These are phyloP conservation scores for Aspergillus bombycis DNA, from an alignment of 2,329 filamentous ascomycete species.

Conservation along the genomic window DNA sequence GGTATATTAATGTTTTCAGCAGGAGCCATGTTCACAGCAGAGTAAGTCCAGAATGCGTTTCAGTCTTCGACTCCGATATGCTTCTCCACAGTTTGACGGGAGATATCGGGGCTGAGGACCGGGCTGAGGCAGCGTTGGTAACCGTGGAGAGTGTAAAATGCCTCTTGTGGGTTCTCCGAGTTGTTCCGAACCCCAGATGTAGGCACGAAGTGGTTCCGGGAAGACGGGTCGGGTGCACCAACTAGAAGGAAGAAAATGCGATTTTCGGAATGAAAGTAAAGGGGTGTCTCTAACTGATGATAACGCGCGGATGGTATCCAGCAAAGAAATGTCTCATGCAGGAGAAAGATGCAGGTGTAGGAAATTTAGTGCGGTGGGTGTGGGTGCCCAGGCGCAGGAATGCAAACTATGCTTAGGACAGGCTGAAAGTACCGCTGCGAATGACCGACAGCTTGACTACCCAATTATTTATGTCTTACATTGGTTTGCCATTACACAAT, in stretches of 20 bases:
- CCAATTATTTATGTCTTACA: conserved; percentile 7
- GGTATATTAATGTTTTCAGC: conserved; percentile 49
- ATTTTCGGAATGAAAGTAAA: conserved; percentile 18
- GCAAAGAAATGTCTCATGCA: conserved; percentile 24
- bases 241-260: conserved; percentile 20
- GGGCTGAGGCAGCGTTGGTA: conserved; percentile 24
- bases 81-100: conserved; percentile 46
- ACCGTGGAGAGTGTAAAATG: conserved; percentile 28
- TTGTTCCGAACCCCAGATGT: conserved; percentile 37
- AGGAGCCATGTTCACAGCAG: conserved; percentile 33
- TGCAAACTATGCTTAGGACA: not conserved
- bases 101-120: conserved; percentile 39
- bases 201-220: conserved; percentile 32
- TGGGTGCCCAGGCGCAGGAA: conserved; percentile 1
- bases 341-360: conserved; percentile 4
- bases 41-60: conserved; percentile 13
- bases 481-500: conserved; percentile 9
- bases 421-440: conserved; percentile 15
- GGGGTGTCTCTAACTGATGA: conserved; percentile 15
- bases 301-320: conserved; percentile 11
- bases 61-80: conserved; percentile 24
- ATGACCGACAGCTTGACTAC: conserved; percentile 8
- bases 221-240: conserved; percentile 23
- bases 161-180: conserved; percentile 30
- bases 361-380: not conserved